These are phyloP conservation scores for Helotiales sp. DNA, from an alignment of 2,329 filamentous ascomycete genomes.

Conservation along the genomic window DNA sequence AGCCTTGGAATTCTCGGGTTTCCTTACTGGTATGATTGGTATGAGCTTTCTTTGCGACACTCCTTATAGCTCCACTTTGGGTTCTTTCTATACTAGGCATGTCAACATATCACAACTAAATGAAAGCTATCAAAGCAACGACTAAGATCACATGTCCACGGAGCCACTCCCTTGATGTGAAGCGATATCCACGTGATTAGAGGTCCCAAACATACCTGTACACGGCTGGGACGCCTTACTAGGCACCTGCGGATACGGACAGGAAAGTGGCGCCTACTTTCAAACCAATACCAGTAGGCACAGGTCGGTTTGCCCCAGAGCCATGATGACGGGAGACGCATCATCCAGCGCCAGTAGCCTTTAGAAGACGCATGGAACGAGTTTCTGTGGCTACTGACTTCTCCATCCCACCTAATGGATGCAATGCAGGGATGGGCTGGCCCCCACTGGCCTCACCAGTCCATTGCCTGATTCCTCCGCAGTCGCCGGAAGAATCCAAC, in stretches of 20 bases:
- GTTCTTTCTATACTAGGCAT: neutral
- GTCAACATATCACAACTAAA: neutral
- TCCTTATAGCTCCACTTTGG: neutral
- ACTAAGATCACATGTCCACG: neutral
- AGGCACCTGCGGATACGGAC: neutral
- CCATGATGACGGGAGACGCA: conserved; percentile 20
- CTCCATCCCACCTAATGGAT: neutral
- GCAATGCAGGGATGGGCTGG: too few species aligned
- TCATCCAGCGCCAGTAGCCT: neutral
- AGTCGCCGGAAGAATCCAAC: neutral
- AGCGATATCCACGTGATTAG: neutral
- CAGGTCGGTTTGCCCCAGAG: neutral
- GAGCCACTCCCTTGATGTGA: neutral
- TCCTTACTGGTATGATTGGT: neutral
- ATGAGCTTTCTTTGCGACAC: neutral
- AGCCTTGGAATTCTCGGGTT: neutral
- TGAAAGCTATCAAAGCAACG: neutral
- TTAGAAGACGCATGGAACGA: neutral
- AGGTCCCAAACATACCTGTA: too few species aligned
- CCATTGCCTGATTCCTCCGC: neutral
- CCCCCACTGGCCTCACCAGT: conserved; percentile 12
- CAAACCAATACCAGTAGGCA: neutral
- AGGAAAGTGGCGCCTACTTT: neutral
- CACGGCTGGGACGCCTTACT: neutral
- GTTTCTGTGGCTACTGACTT: neutral